A percentile compares a stretch with the other conserved stretches of the same genome.
Evolutionary conservation across 148 eudicot genomes (phyloP).

Genomic region (Rhododendron ferrugineum): DNA sequence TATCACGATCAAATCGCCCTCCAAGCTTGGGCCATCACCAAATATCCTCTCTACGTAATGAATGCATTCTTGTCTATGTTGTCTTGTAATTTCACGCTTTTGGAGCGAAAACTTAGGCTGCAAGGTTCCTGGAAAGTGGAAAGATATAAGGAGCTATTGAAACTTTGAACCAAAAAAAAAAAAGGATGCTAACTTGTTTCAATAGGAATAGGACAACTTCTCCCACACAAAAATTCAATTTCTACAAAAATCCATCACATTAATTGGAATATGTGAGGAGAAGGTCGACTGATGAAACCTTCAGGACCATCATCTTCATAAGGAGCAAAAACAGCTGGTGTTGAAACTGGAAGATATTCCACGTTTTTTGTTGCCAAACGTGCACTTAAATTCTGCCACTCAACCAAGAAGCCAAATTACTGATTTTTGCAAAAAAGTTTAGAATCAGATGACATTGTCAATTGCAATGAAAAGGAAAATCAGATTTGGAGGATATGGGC

Average conservation of each 20-base stretch:
- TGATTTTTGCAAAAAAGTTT: neutral
- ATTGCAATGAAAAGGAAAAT: neutral
- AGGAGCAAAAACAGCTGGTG: slow-evolving; percentile 77
- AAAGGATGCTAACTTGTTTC: neutral
- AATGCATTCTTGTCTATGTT: slow-evolving; percentile 64
- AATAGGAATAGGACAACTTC: neutral
- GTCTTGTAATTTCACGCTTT: slow-evolving; percentile 44
- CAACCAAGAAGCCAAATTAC: neutral
- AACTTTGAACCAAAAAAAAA: neutral
- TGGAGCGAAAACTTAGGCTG: slow-evolving; percentile 36
- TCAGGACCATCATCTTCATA: slow-evolving; percentile 31
- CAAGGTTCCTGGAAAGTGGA: slow-evolving; percentile 28
- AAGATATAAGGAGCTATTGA: slow-evolving; percentile 9
- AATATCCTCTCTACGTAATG: slow-evolving; percentile 51
- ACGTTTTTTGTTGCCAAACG: slow-evolving; percentile 47
- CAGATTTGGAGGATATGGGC: neutral
- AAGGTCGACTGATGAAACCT: slow-evolving; percentile 18
- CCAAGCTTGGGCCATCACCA: slow-evolving; percentile 45
- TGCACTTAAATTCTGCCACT: slow-evolving; percentile 40
- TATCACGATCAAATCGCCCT: slow-evolving; percentile 66
- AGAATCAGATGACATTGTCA: neutral
- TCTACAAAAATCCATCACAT: neutral
- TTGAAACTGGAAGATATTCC: slow-evolving; percentile 48
- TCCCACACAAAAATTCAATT: neutral
- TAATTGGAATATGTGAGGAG: neutral